A percentile compares a stretch with the other conserved stretches of the same genome.
These are phyloP conservation scores for Vitis rotundifolia DNA, from an alignment of 164 flowering plant species.

Conservation along the genomic window DNA sequence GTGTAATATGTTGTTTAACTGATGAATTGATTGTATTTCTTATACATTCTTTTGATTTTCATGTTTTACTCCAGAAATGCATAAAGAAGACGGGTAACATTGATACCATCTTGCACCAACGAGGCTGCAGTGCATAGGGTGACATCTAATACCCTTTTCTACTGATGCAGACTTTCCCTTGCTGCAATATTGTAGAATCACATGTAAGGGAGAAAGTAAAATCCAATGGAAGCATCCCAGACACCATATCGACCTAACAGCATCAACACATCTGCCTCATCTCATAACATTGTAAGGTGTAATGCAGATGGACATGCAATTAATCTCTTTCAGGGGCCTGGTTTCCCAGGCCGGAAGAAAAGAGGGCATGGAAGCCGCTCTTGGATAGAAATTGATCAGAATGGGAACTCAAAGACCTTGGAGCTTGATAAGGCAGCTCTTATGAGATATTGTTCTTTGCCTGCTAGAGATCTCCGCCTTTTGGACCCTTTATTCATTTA, in stretches of 20 bases:
- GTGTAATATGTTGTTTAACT: too few relatives aligned
- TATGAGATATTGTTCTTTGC: conserved; percentile 86
- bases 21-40: too few relatives aligned
- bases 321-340: conserved; percentile 30
- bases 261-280: conserved; percentile 20
- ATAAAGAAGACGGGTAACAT: not conserved
- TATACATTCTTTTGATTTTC: not conserved
- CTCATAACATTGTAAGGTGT: conserved; percentile 24
- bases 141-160: not conserved
- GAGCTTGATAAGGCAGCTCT: conserved; percentile 81
- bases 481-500: conserved; percentile 94
- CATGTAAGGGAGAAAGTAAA: not conserved
- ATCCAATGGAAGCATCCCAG: conserved; percentile 38
- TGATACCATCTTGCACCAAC: not conserved
- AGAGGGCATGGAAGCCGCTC: conserved; percentile 89
- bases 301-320: conserved; percentile 25
- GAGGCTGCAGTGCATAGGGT: not conserved
- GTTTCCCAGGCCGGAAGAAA: conserved; percentile 56
- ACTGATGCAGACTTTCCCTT: not conserved
- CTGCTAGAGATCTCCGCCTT: conserved; percentile 90
- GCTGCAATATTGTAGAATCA: not conserved
- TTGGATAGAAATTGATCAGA: conserved; percentile 79
- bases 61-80: conserved; percentile 6
- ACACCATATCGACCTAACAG: conserved; percentile 15
- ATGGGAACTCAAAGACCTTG: conserved; percentile 61